phyloP scores from a whole-genome alignment of 495 filamentous ascomycete species.

The Xylaria flabelliformis region DNA sequence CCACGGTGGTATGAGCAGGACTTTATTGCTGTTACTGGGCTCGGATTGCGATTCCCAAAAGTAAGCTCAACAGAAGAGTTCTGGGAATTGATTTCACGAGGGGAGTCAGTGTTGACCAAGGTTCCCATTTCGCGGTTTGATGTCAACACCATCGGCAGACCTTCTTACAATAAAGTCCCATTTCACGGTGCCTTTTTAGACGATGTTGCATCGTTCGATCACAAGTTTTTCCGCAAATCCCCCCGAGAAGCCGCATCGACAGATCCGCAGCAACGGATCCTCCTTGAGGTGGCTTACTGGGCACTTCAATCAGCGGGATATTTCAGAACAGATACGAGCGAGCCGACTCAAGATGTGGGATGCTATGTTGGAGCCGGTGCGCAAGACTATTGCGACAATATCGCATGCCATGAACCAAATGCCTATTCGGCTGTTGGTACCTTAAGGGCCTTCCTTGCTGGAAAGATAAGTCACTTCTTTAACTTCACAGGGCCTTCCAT shows the following conservation, averaged over 20 bases:
- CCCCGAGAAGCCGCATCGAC: conserved; percentile 51
- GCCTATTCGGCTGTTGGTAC: conserved; percentile 40
- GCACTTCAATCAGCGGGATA: conserved; percentile 50
- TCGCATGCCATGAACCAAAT: conserved; percentile 37
- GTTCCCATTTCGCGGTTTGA: not conserved
- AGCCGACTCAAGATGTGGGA: conserved; percentile 35
- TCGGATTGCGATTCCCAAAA: too few species aligned
- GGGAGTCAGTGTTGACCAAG: not conserved
- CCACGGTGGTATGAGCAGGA: too few species aligned
- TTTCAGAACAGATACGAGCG: conserved; percentile 21
- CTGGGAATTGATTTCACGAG: not conserved
- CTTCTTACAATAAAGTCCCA: not conserved
- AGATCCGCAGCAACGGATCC: conserved; percentile 55
- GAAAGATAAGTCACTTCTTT: conserved; percentile 53
- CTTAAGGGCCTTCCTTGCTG: conserved; percentile 39
- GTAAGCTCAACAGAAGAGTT: not conserved
- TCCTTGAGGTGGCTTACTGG: conserved; percentile 57
- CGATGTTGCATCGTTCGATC: conserved; percentile 50
- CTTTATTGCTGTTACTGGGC: too few species aligned
- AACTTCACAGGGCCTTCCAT: conserved; percentile 59
- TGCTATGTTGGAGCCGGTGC: conserved; percentile 42
- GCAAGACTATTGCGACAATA: conserved; percentile 43
- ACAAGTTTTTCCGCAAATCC: conserved; percentile 58
- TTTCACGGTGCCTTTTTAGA: conserved; percentile 41
- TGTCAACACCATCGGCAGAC: not conserved